Percentiles rank a stretch among this genome's conserved stretches.
Evolutionary conservation across 2,329 filamentous ascomycete species (phyloP).

Genomic region (Calonectria henricotiae): DNA sequence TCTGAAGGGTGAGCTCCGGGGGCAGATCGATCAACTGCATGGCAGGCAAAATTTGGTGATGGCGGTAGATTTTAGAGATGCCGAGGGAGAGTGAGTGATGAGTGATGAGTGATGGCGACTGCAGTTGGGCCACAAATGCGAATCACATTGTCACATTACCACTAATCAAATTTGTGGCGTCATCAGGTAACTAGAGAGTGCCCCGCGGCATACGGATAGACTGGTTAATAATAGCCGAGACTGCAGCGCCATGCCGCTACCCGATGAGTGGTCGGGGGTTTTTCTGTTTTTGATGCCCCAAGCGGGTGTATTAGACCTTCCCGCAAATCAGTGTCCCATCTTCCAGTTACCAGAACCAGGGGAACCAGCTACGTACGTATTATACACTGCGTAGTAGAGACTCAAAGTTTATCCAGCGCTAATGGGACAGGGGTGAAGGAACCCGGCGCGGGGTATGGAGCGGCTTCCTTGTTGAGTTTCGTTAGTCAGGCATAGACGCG

Average conservation of each 20-base stretch:
- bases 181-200: background rate
- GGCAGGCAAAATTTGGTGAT: background rate
- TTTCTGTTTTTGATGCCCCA: background rate
- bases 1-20: slow-evolving; percentile 4
- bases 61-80: background rate
- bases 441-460: background rate
- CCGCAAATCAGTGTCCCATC: background rate
- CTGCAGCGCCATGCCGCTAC: background rate
- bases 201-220: background rate
- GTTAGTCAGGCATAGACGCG: background rate
- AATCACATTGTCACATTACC: background rate
- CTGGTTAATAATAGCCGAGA: background rate
- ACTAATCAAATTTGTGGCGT: slow-evolving; percentile 19
- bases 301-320: background rate
- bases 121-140: slow-evolving; percentile 2
- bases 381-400: background rate
- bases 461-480: background rate
- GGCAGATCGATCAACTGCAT: background rate
- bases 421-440: slow-evolving; percentile 10
- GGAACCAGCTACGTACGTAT: background rate
- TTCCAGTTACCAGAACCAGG: background rate
- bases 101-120: background rate
- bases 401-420: slow-evolving; percentile 1
- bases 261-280: background rate
- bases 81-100: background rate